phyloP scores from a whole-genome alignment of 495 filamentous ascomycete species.

The Penicillium parvum region DNA sequence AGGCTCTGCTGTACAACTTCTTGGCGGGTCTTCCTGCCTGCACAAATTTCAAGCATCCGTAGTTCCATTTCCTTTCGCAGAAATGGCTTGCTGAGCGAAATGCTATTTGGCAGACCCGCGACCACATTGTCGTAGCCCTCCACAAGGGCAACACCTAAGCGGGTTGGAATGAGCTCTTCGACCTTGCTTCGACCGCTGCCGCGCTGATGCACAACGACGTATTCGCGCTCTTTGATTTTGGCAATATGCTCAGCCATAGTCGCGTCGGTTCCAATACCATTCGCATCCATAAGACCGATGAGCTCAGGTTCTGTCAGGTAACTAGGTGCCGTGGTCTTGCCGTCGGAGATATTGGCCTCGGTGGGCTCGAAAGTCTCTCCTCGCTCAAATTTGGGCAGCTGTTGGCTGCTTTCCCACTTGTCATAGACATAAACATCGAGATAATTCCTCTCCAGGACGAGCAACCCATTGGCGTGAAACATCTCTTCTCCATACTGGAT shows the following conservation, averaged over 20 bases:
- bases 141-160: slow-evolving; percentile 82
- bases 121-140: slow-evolving; percentile 87
- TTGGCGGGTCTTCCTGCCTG: slow-evolving; percentile 68
- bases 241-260: slow-evolving; percentile 99
- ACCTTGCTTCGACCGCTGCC: slow-evolving; percentile 53
- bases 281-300: slow-evolving; percentile 97
- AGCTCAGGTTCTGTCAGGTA: slow-evolving; percentile 94
- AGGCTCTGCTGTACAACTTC: slow-evolving; percentile 76
- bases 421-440: slow-evolving; percentile 95
- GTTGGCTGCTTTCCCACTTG: slow-evolving; percentile 83
- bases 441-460: slow-evolving; percentile 87
- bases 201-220: slow-evolving; percentile 65
- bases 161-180: slow-evolving; percentile 86
- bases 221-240: slow-evolving; percentile 86
- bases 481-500: slow-evolving; percentile 78
- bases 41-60: slow-evolving; percentile 92
- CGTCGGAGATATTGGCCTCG: slow-evolving; percentile 83
- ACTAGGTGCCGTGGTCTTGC: slow-evolving; percentile 75
- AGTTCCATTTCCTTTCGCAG: slow-evolving; percentile 95
- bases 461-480: slow-evolving; percentile 75
- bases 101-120: slow-evolving; percentile 62
- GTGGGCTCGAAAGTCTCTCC: slow-evolving; percentile 83
- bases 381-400: slow-evolving; percentile 70
- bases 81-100: slow-evolving; percentile 93
- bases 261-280: slow-evolving; percentile 96